Evolutionary conservation across 1,139 yeast species (phyloP).

Genomic region (Casaregolazyma lundiana): DNA sequence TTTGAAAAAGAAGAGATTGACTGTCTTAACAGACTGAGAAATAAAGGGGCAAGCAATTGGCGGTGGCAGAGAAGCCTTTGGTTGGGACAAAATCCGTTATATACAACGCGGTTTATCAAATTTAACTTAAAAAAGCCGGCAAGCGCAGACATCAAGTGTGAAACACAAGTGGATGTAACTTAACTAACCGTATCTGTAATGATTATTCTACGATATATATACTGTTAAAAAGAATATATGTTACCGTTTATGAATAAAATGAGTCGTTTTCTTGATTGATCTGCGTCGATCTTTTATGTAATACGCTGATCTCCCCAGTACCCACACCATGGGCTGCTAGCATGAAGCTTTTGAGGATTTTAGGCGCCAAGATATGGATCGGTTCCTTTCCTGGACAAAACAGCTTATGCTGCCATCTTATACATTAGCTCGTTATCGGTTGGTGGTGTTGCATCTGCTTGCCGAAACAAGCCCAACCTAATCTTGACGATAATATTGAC

Average conservation of each 20-base stretch:
- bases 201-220: too few species aligned
- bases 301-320: not conserved
- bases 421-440: too few species aligned
- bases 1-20: not conserved
- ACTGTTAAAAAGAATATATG: too few species aligned
- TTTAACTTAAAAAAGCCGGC: not conserved
- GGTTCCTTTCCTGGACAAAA: not conserved
- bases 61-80: not conserved
- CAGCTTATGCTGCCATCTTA: too few species aligned
- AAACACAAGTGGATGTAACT: not conserved
- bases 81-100: slow-evolving; percentile 1
- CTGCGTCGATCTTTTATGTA: too few species aligned
- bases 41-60: not conserved
- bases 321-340: not conserved
- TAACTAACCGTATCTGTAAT: too few species aligned
- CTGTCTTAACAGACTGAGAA: not conserved
- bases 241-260: too few species aligned
- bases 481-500: not conserved
- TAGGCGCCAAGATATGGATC: not conserved
- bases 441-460: not conserved
- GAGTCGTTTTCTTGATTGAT: too few species aligned
- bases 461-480: not conserved
- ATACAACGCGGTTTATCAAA: not conserved
- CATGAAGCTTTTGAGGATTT: not conserved
- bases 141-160: not conserved